A percentile compares a stretch with the other conserved stretches of the same genome.
Evolutionary conservation across 495 filamentous ascomycete genomes (phyloP).

Genomic region (Massariosphaeria phaeospora): DNA sequence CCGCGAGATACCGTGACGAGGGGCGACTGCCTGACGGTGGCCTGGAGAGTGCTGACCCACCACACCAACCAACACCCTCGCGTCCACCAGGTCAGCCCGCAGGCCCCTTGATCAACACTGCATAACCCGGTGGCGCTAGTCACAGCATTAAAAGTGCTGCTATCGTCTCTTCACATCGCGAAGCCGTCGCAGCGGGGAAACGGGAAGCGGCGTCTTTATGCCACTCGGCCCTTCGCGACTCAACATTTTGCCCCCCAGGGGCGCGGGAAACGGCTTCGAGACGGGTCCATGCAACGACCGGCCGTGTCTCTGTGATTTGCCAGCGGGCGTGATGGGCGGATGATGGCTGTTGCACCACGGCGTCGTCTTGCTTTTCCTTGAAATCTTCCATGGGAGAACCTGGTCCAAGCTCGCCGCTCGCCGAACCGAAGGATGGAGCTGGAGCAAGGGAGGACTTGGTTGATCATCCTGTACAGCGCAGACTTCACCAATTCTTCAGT

Average conservation of each 20-base stretch:
- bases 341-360: constrained; percentile 16
- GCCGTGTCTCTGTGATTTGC: constrained; percentile 7
- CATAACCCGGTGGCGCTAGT: neutral
- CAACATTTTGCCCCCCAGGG: constrained; percentile 10
- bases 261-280: constrained; percentile 9
- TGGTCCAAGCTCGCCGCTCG: constrained; percentile 14
- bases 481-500: constrained; percentile 5
- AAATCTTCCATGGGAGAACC: neutral
- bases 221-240: constrained; percentile 10
- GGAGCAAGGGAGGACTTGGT: constrained; percentile 7
- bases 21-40: constrained; percentile 1
- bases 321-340: constrained; percentile 10
- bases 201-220: constrained; percentile 9
- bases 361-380: constrained; percentile 17
- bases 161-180: neutral
- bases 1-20: neutral
- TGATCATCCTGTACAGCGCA: neutral
- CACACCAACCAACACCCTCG: neutral
- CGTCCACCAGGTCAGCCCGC: neutral
- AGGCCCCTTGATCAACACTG: constrained; percentile 3
- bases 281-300: neutral
- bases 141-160: neutral
- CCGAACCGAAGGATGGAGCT: constrained; percentile 10
- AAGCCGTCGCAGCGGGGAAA: constrained; percentile 10
- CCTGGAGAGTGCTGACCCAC: neutral